Evolutionary conservation across 1,284 basidiomycete genomes (phyloP).

Genomic region (Tylopilus orsonianus): DNA sequence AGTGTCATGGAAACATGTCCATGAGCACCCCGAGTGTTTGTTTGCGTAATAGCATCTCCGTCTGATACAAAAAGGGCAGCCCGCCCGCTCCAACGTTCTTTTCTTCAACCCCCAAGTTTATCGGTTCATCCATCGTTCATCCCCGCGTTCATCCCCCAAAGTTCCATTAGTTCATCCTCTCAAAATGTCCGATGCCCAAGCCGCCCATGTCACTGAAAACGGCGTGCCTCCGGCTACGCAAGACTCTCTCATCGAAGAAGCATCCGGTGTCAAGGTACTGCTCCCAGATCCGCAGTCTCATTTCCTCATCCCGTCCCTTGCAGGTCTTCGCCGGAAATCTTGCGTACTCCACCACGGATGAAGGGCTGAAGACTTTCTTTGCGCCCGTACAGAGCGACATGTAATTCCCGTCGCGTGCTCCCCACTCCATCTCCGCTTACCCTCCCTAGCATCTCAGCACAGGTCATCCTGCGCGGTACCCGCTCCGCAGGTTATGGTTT

Average conservation of each 20-base stretch:
- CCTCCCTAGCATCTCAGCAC: slow-evolving; percentile 60
- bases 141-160: slow-evolving; percentile 51
- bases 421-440: slow-evolving; percentile 20
- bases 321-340: slow-evolving; percentile 89
- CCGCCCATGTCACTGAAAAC: slow-evolving; percentile 74
- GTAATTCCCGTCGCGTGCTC: slow-evolving; percentile 47
- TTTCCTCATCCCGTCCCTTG: slow-evolving; percentile 9
- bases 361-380: slow-evolving; percentile 88
- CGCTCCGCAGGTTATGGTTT: slow-evolving; percentile 92
- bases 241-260: slow-evolving; percentile 63
- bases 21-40: slow-evolving; percentile 19
- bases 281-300: slow-evolving; percentile 17
- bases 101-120: slow-evolving; percentile 77
- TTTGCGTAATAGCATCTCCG: slow-evolving; percentile 27
- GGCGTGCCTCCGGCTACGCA: slow-evolving; percentile 76
- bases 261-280: slow-evolving; percentile 71
- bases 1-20: slow-evolving; percentile 26
- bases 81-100: slow-evolving; percentile 36
- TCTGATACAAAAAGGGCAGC: slow-evolving; percentile 28
- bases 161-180: slow-evolving; percentile 47
- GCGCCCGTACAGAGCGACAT: slow-evolving; percentile 78
- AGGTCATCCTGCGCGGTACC: slow-evolving; percentile 78
- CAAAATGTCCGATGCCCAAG: slow-evolving; percentile 84
- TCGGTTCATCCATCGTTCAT: slow-evolving; percentile 71
- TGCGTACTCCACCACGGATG: slow-evolving; percentile 84